Conservation (phyloP, 2,329 filamentous ascomycete genomes). For the Beauveria bassiana region DNA sequence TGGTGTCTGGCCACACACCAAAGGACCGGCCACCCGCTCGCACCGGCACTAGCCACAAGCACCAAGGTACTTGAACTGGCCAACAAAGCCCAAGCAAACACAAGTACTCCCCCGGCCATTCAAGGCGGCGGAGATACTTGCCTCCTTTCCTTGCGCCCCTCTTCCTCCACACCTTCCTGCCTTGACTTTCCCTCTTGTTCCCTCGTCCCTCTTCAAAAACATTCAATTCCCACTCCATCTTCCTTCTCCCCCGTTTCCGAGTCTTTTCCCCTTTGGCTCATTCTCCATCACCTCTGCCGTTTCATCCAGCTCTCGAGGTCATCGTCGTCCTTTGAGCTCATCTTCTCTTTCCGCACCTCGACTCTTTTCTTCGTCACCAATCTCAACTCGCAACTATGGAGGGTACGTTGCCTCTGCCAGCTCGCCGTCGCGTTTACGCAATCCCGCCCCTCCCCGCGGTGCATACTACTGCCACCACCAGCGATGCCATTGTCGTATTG, state of each 20-base stretch:
- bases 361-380: slow-evolving; percentile 16
- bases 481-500: slow-evolving; percentile 13
- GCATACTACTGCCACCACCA: slow-evolving; percentile 8
- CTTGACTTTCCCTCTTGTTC: slow-evolving; percentile 4
- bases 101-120: neutral
- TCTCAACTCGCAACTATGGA: slow-evolving; percentile 47
- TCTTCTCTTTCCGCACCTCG: slow-evolving; percentile 15
- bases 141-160: slow-evolving; percentile 12
- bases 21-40: neutral
- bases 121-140: slow-evolving; percentile 7
- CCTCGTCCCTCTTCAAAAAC: slow-evolving; percentile 11
- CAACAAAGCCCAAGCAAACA: neutral
- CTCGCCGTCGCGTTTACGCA: slow-evolving; percentile 20
- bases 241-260: slow-evolving; percentile 6
- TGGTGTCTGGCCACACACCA: neutral
- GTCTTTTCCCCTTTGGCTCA: slow-evolving; percentile 12
- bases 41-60: neutral
- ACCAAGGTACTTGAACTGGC: neutral
- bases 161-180: slow-evolving; percentile 12
- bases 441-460: slow-evolving; percentile 12
- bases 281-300: slow-evolving; percentile 11
- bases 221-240: slow-evolving; percentile 11
- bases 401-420: slow-evolving; percentile 34
- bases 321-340: slow-evolving; percentile 19
- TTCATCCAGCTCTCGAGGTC: slow-evolving; percentile 14